Base-by-base conservation (phyloP, 331 rosid species). In the Phaseolus coccineus region DNA sequence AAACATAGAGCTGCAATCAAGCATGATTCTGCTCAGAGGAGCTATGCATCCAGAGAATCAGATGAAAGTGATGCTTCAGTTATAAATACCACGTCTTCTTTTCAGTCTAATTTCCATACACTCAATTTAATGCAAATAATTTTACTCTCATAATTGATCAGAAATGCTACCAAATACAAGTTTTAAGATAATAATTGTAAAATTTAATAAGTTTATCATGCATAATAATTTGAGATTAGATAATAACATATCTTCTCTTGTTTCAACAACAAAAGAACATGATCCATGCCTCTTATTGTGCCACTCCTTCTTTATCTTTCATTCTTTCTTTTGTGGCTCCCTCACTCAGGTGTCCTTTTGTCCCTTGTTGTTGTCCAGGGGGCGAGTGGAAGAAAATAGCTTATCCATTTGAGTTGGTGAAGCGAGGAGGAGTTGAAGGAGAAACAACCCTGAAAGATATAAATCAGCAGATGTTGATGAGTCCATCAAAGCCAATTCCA, bases 341-440 rank as follows among this genome's bases (percentile, higher is more conserved):
- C 39, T 44, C 6, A 31, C 15, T 82, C 25, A 46, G 55, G 62
- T 77, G 74, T 19, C 31, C 11, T 76, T 33, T 30, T 76, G 35
- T 58, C 33, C 24, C 7, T 51, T 61, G 73, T 53, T 52, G 4
- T 78, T 55, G 13, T 76, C 9, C 46, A 86, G 89, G 77, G 66
- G 64, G 74, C 16, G 74, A 69, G 0, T 30, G 87, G 87, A 86
- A 86, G 84, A 86, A 70, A 63, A 64, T 86, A 58, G 87, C 84
- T 10, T 81, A 83, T 58, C 89, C 89, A 69, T 86, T 86, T 84
- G 84, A 84, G 82, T 33, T 86, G 79, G 89, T 86, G 82, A 86
- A 86, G 74, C 85, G 74, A 4, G 87, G 89, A 83, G 89, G 89
- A 84, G 46, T 83, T 44, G 89, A 84, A 86, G 89, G 89, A 10